Evolutionary conservation across 495 filamentous ascomycete species (phyloP), one percentile per base, ranked within the genome.

Genomic region (Lentithecium fluviatile): DNA sequence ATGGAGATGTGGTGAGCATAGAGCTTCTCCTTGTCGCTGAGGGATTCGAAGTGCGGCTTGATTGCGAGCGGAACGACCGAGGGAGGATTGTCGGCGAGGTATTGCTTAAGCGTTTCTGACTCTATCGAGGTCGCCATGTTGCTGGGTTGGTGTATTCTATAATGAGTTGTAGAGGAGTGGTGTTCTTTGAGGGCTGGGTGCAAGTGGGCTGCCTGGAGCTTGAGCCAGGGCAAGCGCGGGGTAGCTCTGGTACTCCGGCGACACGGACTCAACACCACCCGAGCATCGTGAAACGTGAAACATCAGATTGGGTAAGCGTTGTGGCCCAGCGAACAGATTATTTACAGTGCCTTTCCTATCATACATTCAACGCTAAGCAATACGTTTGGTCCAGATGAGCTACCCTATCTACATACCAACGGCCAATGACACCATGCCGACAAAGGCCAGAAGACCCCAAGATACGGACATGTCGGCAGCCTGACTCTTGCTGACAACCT

Each of bases 1-100:
- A 82, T 79, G 80, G 87, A 91, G 69, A 97, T 90, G 67, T 89
- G 88, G 74, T 98, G 94, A 36, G 94, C 91, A 76, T 98, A 98
- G 55, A 82, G 71, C 72, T 89, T 90, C 77, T 91, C 81, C 64
- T 86, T 78, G 68, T 90, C 84, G 40, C 80, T 84, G 55, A 98
- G 76, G 12, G 88, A 83, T 42, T 91, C 85, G 73, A 97, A 98
- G 73, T 97, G 94, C 53, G 87, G 84, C 75, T 89, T 89, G 71
- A 97, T 88, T 68, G 88, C 85, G 32, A 98, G 82, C 19, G 85
- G 82, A 45, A 96, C 93, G 53, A 95, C 84, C 17, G 84, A 85
- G 0, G 94, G 94, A 19, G 94, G 94, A 45, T 85, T 85, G 77
- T 98, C 94, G 13, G 92, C 91, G 45, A 91, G 80, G 74, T 93